Evolutionary conservation across 2,329 filamentous ascomycete species (phyloP).

Genomic region (Tolypocladium tundrense): DNA sequence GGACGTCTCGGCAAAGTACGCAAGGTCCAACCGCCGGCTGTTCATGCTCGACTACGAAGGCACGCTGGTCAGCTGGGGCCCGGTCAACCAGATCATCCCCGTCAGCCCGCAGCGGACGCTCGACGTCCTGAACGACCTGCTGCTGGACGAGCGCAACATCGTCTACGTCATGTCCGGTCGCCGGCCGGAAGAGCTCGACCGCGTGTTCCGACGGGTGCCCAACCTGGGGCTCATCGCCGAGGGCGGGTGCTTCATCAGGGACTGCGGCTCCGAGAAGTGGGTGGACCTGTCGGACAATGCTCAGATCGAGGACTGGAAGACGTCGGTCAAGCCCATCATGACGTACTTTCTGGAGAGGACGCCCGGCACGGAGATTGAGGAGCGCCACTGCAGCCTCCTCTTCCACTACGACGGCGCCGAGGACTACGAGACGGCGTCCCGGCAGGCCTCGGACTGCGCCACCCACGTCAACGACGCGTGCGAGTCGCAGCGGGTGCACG

Average conservation of each 20-base stretch:
- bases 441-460: conserved; percentile 80
- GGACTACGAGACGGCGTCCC: conserved; percentile 62
- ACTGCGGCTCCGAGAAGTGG: conserved; percentile 61
- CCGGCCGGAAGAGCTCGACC: conserved; percentile 77
- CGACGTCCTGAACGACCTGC: conserved; percentile 70
- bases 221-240: conserved; percentile 85
- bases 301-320: conserved; percentile 69
- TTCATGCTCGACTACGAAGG: conserved; percentile 94
- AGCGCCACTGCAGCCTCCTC: conserved; percentile 81
- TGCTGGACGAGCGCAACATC: conserved; percentile 69
- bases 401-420: conserved; percentile 83
- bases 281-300: conserved; percentile 63
- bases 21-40: conserved; percentile 54
- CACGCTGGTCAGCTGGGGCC: conserved; percentile 79
- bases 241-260: conserved; percentile 83
- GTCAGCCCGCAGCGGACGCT: conserved; percentile 77
- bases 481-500: conserved; percentile 72
- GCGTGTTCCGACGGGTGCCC: conserved; percentile 73
- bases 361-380: conserved; percentile 78
- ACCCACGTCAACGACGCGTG: conserved; percentile 94
- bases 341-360: conserved; percentile 85
- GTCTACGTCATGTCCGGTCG: conserved; percentile 93
- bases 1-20: conserved; percentile 56
- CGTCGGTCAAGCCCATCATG: conserved; percentile 71
- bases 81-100: conserved; percentile 73